Evolutionary conservation across 306 rosid genomes (phyloP).

Genomic region (Fagus sylvatica): DNA sequence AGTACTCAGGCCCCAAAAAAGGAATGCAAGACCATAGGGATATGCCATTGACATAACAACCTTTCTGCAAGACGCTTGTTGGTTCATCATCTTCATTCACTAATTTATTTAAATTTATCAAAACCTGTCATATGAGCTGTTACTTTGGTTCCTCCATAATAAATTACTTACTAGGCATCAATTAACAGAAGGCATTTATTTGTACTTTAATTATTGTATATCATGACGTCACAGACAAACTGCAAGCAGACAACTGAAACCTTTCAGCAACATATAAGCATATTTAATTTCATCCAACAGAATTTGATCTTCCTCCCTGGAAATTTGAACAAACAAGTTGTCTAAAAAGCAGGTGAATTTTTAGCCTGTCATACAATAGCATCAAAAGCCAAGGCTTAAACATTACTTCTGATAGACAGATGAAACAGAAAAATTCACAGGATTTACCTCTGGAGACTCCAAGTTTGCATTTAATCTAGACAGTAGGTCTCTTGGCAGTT

Average conservation of each 20-base stretch:
- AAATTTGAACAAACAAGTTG: conserved; percentile 12
- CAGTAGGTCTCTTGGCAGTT: conserved; percentile 78
- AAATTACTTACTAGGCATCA: conserved; percentile 1
- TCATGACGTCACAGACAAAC: conserved; percentile 14
- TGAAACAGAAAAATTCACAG: neutral
- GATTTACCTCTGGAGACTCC: conserved; percentile 95
- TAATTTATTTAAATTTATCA: neutral
- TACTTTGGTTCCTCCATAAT: neutral
- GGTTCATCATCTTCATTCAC: no score
- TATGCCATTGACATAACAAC: no score
- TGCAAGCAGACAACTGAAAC: neutral
- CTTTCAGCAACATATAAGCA: conserved; percentile 3
- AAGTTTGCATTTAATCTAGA: conserved; percentile 81
- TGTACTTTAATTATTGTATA: neutral
- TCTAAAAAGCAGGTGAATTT: conserved; percentile 1
- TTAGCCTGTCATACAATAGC: neutral
- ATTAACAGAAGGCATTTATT: neutral
- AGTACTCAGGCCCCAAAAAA: neutral
- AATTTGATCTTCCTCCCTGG: conserved; percentile 2
- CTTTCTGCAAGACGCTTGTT: no score
- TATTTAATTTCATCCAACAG: conserved; percentile 11
- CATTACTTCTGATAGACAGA: neutral
- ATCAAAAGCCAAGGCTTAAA: neutral
- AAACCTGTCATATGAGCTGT: neutral
- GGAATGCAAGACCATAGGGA: neutral